phyloP scores from a whole-genome alignment of 768 basidiomycete species.

The Leucosporidium yakuticum region DNA sequence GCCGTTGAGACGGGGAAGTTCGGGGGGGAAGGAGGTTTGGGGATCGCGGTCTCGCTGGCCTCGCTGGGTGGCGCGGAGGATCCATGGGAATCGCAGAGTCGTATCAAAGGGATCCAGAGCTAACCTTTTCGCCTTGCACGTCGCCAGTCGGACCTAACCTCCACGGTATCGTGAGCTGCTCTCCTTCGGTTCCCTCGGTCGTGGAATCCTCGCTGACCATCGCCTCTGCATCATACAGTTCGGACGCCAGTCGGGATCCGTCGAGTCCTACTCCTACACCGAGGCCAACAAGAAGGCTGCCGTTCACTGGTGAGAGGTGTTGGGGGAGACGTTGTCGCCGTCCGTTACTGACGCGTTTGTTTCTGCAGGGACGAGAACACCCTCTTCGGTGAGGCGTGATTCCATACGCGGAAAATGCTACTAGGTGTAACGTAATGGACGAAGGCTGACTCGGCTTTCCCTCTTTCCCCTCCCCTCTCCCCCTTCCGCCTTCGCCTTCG shows the following conservation, averaged over 20 bases:
- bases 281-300: conserved; percentile 94
- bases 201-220: neutral
- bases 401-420: conserved; percentile 49
- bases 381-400: conserved; percentile 55
- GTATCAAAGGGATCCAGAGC: too few relatives aligned
- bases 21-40: too few relatives aligned
- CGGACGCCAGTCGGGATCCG: conserved; percentile 63
- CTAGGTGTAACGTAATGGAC: too few relatives aligned
- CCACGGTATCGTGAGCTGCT: conserved; percentile 51
- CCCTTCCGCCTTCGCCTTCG: neutral
- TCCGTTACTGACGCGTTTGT: neutral
- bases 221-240: conserved; percentile 6
- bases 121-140: conserved; percentile 20
- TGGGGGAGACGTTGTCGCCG: neutral
- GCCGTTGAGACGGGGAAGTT: too few relatives aligned
- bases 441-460: too few relatives aligned
- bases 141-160: conserved; percentile 92
- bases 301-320: conserved; percentile 53
- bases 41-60: too few relatives aligned
- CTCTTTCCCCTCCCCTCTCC: too few relatives aligned
- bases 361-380: conserved; percentile 56
- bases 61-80: too few relatives aligned
- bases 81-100: too few relatives aligned
- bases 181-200: conserved; percentile 6
- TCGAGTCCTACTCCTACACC: conserved; percentile 75